Evolutionary conservation across 345 rosid species (phyloP).

Genomic region (Melaleuca alternifolia): DNA sequence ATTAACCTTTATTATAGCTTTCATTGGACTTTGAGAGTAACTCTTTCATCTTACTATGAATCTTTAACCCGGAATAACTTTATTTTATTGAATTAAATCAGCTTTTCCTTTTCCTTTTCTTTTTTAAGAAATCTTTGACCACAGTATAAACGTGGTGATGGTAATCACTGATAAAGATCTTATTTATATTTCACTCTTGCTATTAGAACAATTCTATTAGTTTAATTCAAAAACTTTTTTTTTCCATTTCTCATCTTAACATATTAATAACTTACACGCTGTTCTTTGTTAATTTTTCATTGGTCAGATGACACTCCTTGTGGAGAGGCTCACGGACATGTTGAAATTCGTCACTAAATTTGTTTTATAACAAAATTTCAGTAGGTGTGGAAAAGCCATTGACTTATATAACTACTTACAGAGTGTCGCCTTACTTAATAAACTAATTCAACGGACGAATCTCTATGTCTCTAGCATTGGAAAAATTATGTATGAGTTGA

Average conservation of each 20-base stretch:
- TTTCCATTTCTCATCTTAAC: not conserved
- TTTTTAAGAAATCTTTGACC: not conserved
- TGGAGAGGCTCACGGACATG: not conserved
- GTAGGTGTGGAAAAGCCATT: not conserved
- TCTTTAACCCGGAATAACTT: not conserved
- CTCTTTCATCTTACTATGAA: not conserved
- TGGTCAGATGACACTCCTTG: not conserved
- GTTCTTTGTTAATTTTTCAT: not conserved
- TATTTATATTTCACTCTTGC: not conserved
- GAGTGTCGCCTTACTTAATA: not conserved
- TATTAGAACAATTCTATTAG: not conserved
- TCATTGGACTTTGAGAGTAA: not conserved
- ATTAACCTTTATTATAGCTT: not conserved
- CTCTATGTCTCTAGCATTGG: not conserved
- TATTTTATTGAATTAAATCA: not conserved
- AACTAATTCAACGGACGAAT: not conserved
- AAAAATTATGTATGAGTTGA: too few relatives aligned
- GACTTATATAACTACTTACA: not conserved
- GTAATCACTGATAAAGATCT: not conserved
- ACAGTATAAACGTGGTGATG: not conserved
- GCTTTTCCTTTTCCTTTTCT: too few relatives aligned
- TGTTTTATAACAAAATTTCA: not conserved
- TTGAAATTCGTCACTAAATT: not conserved
- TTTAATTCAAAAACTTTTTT: not conserved
- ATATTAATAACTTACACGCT: not conserved